phyloP scores from a whole-genome alignment of 192 early-diverging fungal species.

The Umbelopsis sp. region DNA sequence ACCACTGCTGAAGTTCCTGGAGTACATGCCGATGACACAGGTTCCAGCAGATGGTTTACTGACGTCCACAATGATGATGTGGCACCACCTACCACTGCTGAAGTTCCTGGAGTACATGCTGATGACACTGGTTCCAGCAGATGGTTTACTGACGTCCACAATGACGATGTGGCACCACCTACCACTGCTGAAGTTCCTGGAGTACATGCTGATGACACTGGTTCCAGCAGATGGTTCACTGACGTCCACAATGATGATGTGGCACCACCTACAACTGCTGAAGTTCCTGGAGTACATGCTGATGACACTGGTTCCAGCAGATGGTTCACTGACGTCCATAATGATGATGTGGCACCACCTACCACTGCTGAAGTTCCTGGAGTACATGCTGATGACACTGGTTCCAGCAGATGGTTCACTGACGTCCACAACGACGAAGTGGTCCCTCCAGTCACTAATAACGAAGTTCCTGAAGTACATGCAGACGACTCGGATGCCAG shows the following conservation, averaged over 20 bases:
- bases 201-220: neutral
- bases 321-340: neutral
- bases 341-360: neutral
- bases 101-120: too few species aligned
- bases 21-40: too few species aligned
- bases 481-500: neutral
- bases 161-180: neutral
- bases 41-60: too few species aligned
- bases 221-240: neutral
- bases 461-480: neutral
- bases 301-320: neutral
- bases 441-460: neutral
- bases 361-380: neutral
- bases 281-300: neutral
- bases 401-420: neutral
- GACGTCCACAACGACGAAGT: conserved; percentile 4
- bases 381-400: neutral
- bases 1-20: too few species aligned
- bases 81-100: too few species aligned
- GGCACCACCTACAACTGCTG: neutral
- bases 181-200: neutral
- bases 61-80: too few species aligned
- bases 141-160: neutral
- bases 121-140: too few species aligned
- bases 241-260: neutral